Conservation (phyloP, 2,329 filamentous ascomycete species). For the Neofusicoccum kwambonambiense region DNA sequence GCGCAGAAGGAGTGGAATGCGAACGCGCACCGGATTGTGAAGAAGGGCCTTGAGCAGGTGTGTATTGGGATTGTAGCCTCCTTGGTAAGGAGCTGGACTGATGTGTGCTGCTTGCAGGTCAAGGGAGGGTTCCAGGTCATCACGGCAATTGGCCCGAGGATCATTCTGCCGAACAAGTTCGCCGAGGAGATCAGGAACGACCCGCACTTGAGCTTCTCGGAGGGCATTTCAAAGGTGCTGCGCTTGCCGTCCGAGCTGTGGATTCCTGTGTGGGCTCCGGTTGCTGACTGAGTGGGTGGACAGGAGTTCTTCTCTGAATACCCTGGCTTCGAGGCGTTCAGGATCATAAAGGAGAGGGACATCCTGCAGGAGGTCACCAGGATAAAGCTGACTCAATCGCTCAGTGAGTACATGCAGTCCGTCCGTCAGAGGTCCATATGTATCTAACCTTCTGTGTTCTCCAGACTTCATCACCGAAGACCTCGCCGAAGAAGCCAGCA, state of each 20-base stretch:
- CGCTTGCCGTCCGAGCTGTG: not conserved
- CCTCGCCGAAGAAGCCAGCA: not conserved
- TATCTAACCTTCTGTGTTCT: not conserved
- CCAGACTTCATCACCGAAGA: not conserved
- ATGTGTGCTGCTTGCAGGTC: not conserved
- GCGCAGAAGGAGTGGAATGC: not conserved
- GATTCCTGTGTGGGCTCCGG: too few species aligned
- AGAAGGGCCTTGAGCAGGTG: not conserved
- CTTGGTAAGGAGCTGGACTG: too few species aligned
- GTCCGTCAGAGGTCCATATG: too few species aligned
- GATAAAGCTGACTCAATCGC: not conserved
- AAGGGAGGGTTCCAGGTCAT: constrained; percentile 1
- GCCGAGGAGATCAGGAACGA: constrained; percentile 7
- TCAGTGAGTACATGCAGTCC: not conserved
- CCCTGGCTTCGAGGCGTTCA: constrained; percentile 5
- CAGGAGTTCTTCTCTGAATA: constrained; percentile 4
- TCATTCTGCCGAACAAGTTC: constrained; percentile 1
- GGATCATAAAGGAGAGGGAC: not conserved
- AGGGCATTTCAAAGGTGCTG: not conserved
- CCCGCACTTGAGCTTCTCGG: not conserved
- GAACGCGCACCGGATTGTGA: not conserved
- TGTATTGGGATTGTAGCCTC: too few species aligned
- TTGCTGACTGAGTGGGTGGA: not conserved
- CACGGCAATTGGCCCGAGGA: not conserved
- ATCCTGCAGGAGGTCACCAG: constrained; percentile 1